Evolutionary conservation across 1,284 basidiomycete genomes (phyloP).

Genomic region (Rhodotorula sp.): DNA sequence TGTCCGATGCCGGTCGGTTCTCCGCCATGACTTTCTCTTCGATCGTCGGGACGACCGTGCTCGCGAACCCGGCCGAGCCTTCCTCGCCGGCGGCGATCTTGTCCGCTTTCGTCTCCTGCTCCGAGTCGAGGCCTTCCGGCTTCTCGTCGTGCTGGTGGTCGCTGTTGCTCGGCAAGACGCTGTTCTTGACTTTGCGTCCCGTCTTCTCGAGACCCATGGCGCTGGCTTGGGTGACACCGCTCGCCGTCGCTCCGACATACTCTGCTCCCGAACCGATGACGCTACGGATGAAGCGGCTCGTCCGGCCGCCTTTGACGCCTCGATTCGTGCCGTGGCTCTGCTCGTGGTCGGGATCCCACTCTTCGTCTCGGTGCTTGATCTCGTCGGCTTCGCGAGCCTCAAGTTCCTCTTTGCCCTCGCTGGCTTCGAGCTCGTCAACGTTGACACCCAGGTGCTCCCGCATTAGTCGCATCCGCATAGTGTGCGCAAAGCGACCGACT

Average conservation of each 20-base stretch:
- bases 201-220: conserved; percentile 21
- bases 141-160: conserved; percentile 9
- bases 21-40: conserved; percentile 66
- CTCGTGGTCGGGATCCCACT: conserved; percentile 77
- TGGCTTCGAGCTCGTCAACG: conserved; percentile 76
- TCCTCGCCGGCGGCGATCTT: conserved; percentile 19
- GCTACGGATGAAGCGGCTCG: conserved; percentile 16
- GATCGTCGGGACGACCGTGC: conserved; percentile 65
- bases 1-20: conserved; percentile 16
- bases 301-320: conserved; percentile 16
- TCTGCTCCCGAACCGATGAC: conserved; percentile 8
- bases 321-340: conserved; percentile 51
- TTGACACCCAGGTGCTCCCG: conserved; percentile 93
- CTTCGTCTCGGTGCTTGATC: conserved; percentile 47
- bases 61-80: conserved; percentile 55
- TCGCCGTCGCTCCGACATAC: conserved; percentile 13
- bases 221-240: conserved; percentile 20
- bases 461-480: conserved; percentile 90
- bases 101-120: conserved; percentile 29
- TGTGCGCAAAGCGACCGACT: conserved; percentile 95
- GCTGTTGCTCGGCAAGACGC: conserved; percentile 5
- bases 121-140: conserved; percentile 17
- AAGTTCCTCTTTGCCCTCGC: conserved; percentile 57
- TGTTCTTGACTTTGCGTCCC: neutral
- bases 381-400: conserved; percentile 49